Evolutionary conservation across 257 asterid genomes (phyloP).

Genomic region (Jasminum sambac): DNA sequence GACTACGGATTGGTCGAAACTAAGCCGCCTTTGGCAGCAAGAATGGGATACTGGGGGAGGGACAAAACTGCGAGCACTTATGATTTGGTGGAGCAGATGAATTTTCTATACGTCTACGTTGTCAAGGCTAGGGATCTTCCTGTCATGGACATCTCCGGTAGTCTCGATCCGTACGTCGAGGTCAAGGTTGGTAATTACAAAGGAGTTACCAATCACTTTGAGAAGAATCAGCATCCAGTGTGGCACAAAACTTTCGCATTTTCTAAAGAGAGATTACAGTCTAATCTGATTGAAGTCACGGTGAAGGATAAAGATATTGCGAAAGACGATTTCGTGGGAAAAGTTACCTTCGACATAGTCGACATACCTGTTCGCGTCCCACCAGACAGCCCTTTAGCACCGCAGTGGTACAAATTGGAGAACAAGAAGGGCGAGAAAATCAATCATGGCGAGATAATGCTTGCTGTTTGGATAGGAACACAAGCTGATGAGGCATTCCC

Average conservation of each 20-base stretch:
- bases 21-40: conserved; percentile 81
- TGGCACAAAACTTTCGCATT: conserved; percentile 80
- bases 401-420: conserved; percentile 72
- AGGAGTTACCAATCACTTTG: conserved; percentile 70
- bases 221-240: conserved; percentile 68
- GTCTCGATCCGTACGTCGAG: conserved; percentile 91
- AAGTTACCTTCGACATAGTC: conserved; percentile 55
- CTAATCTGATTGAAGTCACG: conserved; percentile 61
- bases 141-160: conserved; percentile 67
- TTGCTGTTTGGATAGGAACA: conserved; percentile 93
- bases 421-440: conserved; percentile 59
- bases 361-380: conserved; percentile 76
- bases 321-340: conserved; percentile 77
- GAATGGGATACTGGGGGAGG: conserved; percentile 92
- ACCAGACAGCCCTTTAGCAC: conserved; percentile 88
- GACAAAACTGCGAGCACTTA: conserved; percentile 89
- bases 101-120: conserved; percentile 56
- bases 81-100: conserved; percentile 91
- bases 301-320: conserved; percentile 76
- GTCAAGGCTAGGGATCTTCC: conserved; percentile 86
- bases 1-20: conserved; percentile 88
- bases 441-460: conserved; percentile 72
- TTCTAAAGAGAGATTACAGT: conserved; percentile 69
- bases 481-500: conserved; percentile 95
- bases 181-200: conserved; percentile 84